Percentiles rank a stretch among this genome's conserved stretches.
These are phyloP conservation scores for Choiromyces venosus DNA, from an alignment of 495 filamentous ascomycete species.

Conservation along the genomic window DNA sequence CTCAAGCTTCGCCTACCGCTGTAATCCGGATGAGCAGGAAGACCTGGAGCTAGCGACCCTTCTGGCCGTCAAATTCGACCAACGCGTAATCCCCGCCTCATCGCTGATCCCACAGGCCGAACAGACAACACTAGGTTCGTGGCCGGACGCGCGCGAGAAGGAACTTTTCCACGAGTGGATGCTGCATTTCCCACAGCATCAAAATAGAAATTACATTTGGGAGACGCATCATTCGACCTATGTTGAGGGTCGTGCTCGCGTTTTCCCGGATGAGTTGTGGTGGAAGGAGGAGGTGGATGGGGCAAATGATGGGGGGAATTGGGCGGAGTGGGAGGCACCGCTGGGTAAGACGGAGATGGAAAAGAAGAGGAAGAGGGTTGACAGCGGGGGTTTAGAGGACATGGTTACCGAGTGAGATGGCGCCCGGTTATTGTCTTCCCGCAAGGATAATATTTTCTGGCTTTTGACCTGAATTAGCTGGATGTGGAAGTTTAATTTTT, in stretches of 20 bases:
- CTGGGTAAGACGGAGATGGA: not conserved
- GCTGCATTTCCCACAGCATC: not conserved
- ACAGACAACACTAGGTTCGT: not conserved
- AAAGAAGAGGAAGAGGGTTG: conserved; percentile 18
- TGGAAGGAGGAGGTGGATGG: conserved; percentile 18
- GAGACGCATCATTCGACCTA: not conserved
- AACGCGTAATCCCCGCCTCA: conserved; percentile 12
- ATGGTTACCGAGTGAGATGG: not conserved
- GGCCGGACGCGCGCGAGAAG: conserved; percentile 17
- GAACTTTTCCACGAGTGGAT: conserved; percentile 17
- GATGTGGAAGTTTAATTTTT: too few relatives aligned
- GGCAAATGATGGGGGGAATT: conserved; percentile 2
- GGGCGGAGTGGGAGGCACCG: not conserved
- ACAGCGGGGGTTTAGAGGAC: conserved; percentile 2
- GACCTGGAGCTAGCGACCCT: not conserved
- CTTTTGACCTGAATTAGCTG: not conserved
- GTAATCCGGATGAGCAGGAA: not conserved
- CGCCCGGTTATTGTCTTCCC: not conserved
- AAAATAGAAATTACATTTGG: conserved; percentile 12
- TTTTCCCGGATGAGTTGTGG: conserved; percentile 16
- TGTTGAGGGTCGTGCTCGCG: not conserved
- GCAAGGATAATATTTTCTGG: not conserved
- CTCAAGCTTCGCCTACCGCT: not conserved
- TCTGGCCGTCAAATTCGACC: not conserved
- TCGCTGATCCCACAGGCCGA: conserved; percentile 1